These are phyloP conservation scores for Euptelea pleiosperma DNA, from an alignment of 164 flowering plant species.

Conservation along the genomic window DNA sequence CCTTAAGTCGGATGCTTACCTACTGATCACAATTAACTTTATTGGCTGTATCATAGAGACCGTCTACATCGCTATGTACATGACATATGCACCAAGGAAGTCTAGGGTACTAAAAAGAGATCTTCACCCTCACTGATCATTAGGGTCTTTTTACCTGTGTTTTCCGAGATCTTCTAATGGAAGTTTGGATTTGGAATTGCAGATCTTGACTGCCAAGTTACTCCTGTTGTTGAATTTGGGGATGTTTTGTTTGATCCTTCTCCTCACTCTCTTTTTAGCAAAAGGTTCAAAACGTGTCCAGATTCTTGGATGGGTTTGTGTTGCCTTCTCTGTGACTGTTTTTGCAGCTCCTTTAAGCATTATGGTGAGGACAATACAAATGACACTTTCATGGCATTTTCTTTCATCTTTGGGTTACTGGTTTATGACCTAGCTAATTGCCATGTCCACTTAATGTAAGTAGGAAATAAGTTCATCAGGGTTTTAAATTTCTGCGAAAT, in stretches of 20 bases:
- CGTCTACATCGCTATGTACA: constrained; percentile 28
- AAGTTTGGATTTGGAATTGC: constrained; percentile 8
- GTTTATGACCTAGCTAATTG: no score
- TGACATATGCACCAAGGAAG: constrained; percentile 33
- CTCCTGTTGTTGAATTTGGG: constrained; percentile 38
- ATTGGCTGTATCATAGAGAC: constrained; percentile 34
- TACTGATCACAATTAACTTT: constrained; percentile 46
- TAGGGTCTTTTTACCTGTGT: no score
- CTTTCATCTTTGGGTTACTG: no score
- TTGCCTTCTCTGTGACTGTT: constrained; percentile 47
- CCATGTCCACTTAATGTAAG: no score
- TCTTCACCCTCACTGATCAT: no score
- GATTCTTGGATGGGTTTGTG: constrained; percentile 64
- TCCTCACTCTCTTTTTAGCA: constrained; percentile 33
- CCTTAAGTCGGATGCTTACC: constrained; percentile 26
- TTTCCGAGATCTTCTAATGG: no score
- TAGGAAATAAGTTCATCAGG: no score
- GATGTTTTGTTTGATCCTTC: constrained; percentile 40
- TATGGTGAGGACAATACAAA: constrained; percentile 40
- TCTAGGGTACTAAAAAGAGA: constrained; percentile 31
- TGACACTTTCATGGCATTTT: no score
- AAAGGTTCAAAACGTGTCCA: constrained; percentile 30
- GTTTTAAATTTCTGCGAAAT: no score
- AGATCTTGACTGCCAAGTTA: constrained; percentile 44
- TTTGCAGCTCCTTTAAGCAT: constrained; percentile 73